phyloP scores from a whole-genome alignment of 1,284 basidiomycete genomes.

The Moesziomyces sp. region DNA sequence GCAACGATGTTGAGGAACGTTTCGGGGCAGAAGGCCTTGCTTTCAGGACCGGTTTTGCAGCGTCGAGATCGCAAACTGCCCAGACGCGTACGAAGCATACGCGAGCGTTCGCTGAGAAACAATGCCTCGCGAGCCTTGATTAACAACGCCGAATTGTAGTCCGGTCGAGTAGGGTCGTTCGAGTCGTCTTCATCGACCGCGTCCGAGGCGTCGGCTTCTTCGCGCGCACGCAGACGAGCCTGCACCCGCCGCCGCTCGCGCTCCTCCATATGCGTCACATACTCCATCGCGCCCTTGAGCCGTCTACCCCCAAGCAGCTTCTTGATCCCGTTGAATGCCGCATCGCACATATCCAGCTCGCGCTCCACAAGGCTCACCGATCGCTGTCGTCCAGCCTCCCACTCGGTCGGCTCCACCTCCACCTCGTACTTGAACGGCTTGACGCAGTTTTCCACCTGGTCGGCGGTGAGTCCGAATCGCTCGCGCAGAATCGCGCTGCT shows the following conservation, averaged over 20 bases:
- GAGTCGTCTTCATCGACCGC: conserved; percentile 64
- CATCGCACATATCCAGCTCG: conserved; percentile 85
- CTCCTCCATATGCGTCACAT: conserved; percentile 85
- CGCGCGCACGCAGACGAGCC: conserved; percentile 58
- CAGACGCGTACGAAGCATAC: conserved; percentile 84
- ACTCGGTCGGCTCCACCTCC: conserved; percentile 81
- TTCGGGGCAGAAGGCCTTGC: conserved; percentile 91
- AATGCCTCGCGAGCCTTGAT: conserved; percentile 86
- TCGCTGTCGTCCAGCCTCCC: conserved; percentile 83
- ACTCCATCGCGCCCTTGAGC: conserved; percentile 80
- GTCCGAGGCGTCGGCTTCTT: conserved; percentile 6
- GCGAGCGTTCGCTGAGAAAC: conserved; percentile 82
- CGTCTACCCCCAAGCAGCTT: conserved; percentile 85
- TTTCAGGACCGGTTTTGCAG: conserved; percentile 86
- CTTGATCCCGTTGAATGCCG: conserved; percentile 84
- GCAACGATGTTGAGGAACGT: conserved; percentile 95
- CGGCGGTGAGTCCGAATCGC: conserved; percentile 88
- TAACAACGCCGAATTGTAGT: conserved; percentile 79
- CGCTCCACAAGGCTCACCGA: conserved; percentile 83
- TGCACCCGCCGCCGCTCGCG: conserved; percentile 76
- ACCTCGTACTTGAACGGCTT: conserved; percentile 99
- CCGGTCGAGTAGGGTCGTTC: conserved; percentile 70
- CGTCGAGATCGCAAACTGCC: conserved; percentile 85
- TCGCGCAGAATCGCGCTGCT: conserved; percentile 91
- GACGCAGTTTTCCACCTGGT: conserved; percentile 99